Conservation (phyloP, 192 early-diverging fungal species). For the Phlyctochytrium planicorne region DNA sequence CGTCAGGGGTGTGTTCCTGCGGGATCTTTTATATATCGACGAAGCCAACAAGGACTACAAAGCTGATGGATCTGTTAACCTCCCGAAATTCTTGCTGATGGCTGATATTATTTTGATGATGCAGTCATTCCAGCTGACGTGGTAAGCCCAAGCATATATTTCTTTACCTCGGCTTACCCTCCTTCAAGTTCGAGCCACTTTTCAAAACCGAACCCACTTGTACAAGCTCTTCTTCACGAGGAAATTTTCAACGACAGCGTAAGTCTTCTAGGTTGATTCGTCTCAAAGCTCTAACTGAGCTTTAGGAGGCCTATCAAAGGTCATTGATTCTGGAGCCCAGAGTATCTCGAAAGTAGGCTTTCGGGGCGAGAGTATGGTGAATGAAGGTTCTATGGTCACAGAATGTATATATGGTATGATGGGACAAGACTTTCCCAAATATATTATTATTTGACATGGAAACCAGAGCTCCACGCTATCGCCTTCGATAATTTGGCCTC, state of each 20-base stretch:
- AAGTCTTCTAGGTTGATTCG: too few relatives aligned
- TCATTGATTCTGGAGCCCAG: background rate
- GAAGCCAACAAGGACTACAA: slow-evolving; percentile 68
- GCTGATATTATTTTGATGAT: slow-evolving; percentile 63
- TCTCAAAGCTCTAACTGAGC: too few relatives aligned
- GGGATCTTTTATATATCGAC: slow-evolving; percentile 70
- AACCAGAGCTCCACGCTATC: slow-evolving; percentile 61
- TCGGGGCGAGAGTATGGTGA: too few relatives aligned
- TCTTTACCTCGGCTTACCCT: background rate
- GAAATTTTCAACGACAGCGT: background rate
- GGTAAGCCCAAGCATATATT: slow-evolving; percentile 14
- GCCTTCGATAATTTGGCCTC: slow-evolving; percentile 66
- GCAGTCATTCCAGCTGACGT: slow-evolving; percentile 50
- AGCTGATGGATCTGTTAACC: slow-evolving; percentile 65
- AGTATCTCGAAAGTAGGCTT: background rate
- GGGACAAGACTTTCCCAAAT: too few relatives aligned
- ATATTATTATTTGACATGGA: slow-evolving; percentile 27
- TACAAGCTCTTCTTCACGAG: background rate
- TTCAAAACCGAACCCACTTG: background rate
- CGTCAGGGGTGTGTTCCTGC: slow-evolving; percentile 63
- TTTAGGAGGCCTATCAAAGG: background rate
- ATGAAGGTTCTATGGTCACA: too few relatives aligned
- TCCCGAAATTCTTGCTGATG: slow-evolving; percentile 71
- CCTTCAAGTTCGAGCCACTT: background rate
- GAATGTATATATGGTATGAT: too few relatives aligned